Evolutionary conservation across 2,329 filamentous ascomycete genomes (phyloP).

Genomic region (Xylariaceae sp.): DNA sequence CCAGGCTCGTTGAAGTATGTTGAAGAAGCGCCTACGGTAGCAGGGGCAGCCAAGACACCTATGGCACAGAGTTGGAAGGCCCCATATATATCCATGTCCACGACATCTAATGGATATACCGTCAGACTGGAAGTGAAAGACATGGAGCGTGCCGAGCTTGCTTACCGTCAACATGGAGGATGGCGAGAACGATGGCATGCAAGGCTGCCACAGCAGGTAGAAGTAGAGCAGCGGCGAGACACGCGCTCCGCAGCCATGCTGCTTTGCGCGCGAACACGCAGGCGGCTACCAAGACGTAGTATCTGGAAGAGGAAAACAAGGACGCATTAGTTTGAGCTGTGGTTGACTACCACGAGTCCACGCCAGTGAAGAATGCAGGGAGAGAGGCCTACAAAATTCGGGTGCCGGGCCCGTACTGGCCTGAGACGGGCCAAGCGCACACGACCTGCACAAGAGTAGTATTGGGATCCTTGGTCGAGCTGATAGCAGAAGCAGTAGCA

Average conservation of each 20-base stretch:
- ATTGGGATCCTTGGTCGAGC: too few species aligned
- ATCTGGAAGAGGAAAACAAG: slow-evolving; percentile 27
- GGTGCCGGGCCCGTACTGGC: slow-evolving; percentile 33
- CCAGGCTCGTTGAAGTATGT: slow-evolving; percentile 60
- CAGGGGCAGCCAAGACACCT: slow-evolving; percentile 55
- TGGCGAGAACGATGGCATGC: slow-evolving; percentile 54
- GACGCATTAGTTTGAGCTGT: slow-evolving; percentile 2
- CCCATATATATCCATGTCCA: slow-evolving; percentile 63
- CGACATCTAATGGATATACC: too few species aligned
- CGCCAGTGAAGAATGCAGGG: not conserved
- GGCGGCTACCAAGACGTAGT: slow-evolving; percentile 56
- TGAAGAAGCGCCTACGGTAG: slow-evolving; percentile 51
- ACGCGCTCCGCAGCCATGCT: slow-evolving; percentile 56
- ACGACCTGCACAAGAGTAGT: slow-evolving; percentile 29
- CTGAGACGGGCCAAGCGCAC: slow-evolving; percentile 35
- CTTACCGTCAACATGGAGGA: slow-evolving; percentile 51
- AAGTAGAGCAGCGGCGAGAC: slow-evolving; percentile 53
- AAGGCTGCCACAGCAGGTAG: slow-evolving; percentile 57
- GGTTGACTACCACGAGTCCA: too few species aligned
- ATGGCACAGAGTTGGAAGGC: slow-evolving; percentile 62
- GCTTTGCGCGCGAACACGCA: slow-evolving; percentile 54
- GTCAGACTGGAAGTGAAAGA: too few species aligned
- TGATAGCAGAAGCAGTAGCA: slow-evolving; percentile 16
- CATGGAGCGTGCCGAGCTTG: too few species aligned
- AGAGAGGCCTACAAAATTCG: slow-evolving; percentile 29